These are phyloP conservation scores for Acanthamoeba royreba DNA, from an alignment of 208 protist genomes.

Conservation along the genomic window DNA sequence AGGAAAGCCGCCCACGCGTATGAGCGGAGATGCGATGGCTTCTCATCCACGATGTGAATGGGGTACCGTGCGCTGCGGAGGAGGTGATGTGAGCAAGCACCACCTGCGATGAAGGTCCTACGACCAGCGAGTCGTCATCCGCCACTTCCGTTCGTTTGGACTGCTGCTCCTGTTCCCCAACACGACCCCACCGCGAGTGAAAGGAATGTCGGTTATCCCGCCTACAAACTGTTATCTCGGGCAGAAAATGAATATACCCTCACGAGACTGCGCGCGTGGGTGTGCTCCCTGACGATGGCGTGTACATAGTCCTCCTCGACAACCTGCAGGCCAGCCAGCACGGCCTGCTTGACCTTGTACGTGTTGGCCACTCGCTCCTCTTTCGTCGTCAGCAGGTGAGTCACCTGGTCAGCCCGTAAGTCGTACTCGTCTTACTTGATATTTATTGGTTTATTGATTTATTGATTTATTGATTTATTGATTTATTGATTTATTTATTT, in stretches of 20 bases:
- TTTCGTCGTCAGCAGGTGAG: not conserved
- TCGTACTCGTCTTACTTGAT: not conserved
- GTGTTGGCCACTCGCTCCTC: not conserved
- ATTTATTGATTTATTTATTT: not conserved
- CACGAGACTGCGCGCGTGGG: not conserved
- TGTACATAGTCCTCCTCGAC: not conserved
- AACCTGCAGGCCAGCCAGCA: not conserved
- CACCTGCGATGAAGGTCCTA: not conserved
- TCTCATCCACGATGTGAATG: not conserved
- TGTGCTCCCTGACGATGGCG: not conserved
- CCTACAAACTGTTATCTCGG: too few species aligned
- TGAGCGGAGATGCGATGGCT: not conserved
- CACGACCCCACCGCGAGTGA: too few species aligned
- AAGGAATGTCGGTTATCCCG: too few species aligned
- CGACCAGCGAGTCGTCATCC: not conserved
- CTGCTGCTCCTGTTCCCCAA: not conserved
- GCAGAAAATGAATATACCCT: not conserved
- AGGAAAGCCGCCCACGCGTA: too few species aligned
- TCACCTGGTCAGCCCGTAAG: not conserved
- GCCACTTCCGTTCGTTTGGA: not conserved
- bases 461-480: too few species aligned
- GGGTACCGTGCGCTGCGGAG: not conserved
- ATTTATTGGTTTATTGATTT: not conserved
- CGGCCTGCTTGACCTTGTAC: constrained; percentile 1
- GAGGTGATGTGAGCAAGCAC: not conserved